These are phyloP conservation scores for Collybiopsis luxurians DNA, from an alignment of 768 basidiomycete species.

Conservation along the genomic window DNA sequence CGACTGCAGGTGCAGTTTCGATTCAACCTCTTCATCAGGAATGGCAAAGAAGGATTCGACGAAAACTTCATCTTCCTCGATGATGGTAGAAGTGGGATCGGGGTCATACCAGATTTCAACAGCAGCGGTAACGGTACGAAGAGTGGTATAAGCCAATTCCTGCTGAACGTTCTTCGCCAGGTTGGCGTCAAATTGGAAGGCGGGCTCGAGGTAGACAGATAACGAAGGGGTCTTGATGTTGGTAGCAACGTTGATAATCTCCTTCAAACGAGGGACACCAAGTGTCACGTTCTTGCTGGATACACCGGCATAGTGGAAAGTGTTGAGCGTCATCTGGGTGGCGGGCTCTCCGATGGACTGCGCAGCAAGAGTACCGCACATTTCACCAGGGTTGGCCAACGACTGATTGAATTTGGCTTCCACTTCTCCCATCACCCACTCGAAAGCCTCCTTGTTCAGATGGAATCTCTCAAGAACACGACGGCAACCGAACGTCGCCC, in stretches of 20 bases:
- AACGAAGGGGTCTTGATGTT: slow-evolving; percentile 98
- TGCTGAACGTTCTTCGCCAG: slow-evolving; percentile 89
- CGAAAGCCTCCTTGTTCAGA: slow-evolving; percentile 90
- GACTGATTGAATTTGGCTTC: slow-evolving; percentile 96
- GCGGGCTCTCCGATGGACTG: slow-evolving; percentile 99
- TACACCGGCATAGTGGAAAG: slow-evolving; percentile 99
- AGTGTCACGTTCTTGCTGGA: slow-evolving; percentile 99
- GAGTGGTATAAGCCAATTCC: slow-evolving; percentile 89
- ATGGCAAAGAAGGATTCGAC: slow-evolving; percentile 99
- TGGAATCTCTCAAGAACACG: slow-evolving; percentile 87
- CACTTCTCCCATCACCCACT: slow-evolving; percentile 96
- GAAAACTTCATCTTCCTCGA: slow-evolving; percentile 93
- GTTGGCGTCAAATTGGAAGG: slow-evolving; percentile 56
- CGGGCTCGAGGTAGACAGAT: slow-evolving; percentile 82
- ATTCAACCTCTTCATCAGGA: slow-evolving; percentile 93
- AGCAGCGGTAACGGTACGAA: slow-evolving; percentile 90
- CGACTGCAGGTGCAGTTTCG: slow-evolving; percentile 87
- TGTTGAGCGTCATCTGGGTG: slow-evolving; percentile 99
- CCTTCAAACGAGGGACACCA: slow-evolving; percentile 98
- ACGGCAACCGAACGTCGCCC: slow-evolving; percentile 83
- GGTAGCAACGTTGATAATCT: slow-evolving; percentile 98
- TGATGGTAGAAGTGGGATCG: slow-evolving; percentile 85
- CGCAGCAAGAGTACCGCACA: slow-evolving; percentile 97
- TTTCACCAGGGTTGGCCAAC: slow-evolving; percentile 91
- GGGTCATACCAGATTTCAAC: slow-evolving; percentile 99